Base-by-base conservation (phyloP, 306 rosid species). In the Datisca glomerata region DNA sequence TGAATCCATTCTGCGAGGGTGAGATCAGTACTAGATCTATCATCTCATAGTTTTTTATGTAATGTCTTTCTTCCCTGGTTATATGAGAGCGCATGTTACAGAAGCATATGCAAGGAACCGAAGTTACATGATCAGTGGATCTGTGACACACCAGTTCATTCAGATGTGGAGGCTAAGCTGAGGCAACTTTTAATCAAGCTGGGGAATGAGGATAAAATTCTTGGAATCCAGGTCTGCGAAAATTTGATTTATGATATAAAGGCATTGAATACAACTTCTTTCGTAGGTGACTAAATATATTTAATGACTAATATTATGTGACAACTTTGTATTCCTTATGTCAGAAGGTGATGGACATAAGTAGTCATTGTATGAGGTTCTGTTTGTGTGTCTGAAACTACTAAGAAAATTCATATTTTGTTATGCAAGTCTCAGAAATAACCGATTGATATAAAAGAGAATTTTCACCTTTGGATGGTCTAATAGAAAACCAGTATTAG, bases 211-310 rank as follows among this genome's bases (percentile, higher is more conserved):
- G 72, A 80, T 51, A 91, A 78, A 80, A 67, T 91, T 68, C 96
- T 91, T 47, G 98, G 98, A 70, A 60, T 91, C 63, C 98, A 91
- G 98, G 98, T 85, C 34, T 41, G 47, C 45, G n/a, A n/a, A n/a
- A n/a, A n/a, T n/a, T n/a, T n/a, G n/a, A n/a, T n/a, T n/a, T n/a
- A n/a, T n/a, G n/a, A n/a, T n/a, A n/a, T n/a, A n/a, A n/a, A n/a
- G n/a, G n/a, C n/a, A n/a, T n/a, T n/a, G n/a, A n/a, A n/a, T n/a
- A n/a, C n/a, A n/a, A n/a, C n/a, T n/a, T n/a, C n/a, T n/a, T n/a
- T n/a, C n/a, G n/a, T n/a, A n/a, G n/a, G n/a, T n/a, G n/a, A n/a
- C n/a, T n/a, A n/a, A n/a, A n/a, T n/a, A n/a, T n/a, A n/a, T n/a
- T n/a, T n/a, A n/a, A n/a, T n/a, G n/a, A n/a, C n/a, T 33, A 8